Evolutionary conservation across 371 early-diverging fungal genomes (phyloP), one percentile per base, ranked within the genome.

Genomic region (Funneliformis caledonium): DNA sequence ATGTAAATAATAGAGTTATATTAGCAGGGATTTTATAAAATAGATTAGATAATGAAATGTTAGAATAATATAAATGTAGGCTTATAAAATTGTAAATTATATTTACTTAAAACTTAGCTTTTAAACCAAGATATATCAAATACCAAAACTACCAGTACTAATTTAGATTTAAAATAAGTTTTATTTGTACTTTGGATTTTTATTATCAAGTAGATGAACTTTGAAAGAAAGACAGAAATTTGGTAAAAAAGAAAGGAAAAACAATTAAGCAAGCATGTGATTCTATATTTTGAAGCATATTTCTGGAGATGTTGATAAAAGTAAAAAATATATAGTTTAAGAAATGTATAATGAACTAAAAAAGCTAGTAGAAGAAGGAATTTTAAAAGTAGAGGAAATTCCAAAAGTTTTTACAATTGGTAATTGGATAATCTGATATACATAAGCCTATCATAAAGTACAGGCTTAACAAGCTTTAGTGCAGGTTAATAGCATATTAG

Each of bases 221-320:
- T n/a, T 68, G 19, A 68, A 68, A n/a, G 69, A 16, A 45, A 68
- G 19, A 16, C 47, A 68, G 42, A 68, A 19, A 43, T 68, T 68
- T 19, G 37, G 19, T 9, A 43, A 45, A 43, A 68, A 42, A 37
- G 37, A n/a, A 16, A 16, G 37, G 68, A 16, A 1, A 37, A 68
- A 19, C 2, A 10, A 68, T 12, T 68, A 43, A 42, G 16, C 33
- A 11, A 12, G 19, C 3, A 68, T 42, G 42, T 68, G 12, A 68
- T 11, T 42, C 3, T 12, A 4, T 9, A 42, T 8, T 19, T 68
- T 33, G 3, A 45, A 43, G 19, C 42, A n/a, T 68, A 43, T 68
- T 68, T 43, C 6, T 43, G 47, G 11, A 19, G 42, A 68, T 47
- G 43, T 67, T 19, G 7, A 68, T 19, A 68, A 68, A 68, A 68